Conservation (phyloP, 805 yeast species). For the Cyberlindnera nakhonratchasimensis region DNA sequence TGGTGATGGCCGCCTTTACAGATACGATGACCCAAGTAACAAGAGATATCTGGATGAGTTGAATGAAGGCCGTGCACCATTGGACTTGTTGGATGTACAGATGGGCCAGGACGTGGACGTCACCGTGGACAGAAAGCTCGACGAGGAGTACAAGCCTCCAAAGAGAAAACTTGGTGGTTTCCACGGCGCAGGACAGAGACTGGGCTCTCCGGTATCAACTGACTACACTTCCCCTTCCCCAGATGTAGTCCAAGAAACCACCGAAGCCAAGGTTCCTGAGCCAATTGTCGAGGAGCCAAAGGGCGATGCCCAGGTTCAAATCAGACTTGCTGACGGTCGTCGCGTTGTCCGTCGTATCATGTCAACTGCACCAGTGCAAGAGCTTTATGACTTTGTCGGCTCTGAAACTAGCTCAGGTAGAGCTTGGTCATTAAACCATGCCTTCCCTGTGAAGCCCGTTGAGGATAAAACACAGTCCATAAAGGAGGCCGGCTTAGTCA, state of each 20-base stretch:
- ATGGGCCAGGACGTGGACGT: conserved; percentile 94
- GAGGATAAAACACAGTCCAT: conserved; percentile 55
- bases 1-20: conserved; percentile 81
- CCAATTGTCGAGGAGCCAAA: conserved; percentile 25
- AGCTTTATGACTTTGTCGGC: conserved; percentile 66
- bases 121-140: conserved; percentile 72
- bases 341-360: conserved; percentile 62
- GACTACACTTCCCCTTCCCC: conserved; percentile 36
- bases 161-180: conserved; percentile 63
- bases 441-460: conserved; percentile 79
- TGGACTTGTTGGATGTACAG: conserved; percentile 74
- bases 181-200: conserved; percentile 73
- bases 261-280: conserved; percentile 6
- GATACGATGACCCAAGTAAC: conserved; percentile 93
- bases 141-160: conserved; percentile 77
- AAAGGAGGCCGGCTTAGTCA: conserved; percentile 70
- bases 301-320: conserved; percentile 77
- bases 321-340: conserved; percentile 80
- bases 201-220: conserved; percentile 88
- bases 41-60: conserved; percentile 72
- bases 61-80: conserved; percentile 88
- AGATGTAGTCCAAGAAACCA: conserved; percentile 1
- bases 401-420: conserved; percentile 37
- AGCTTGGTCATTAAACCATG: conserved; percentile 63
- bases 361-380: conserved; percentile 60